Base-by-base conservation (phyloP, 306 rosid genomes). In the Mimosa bimucronata region DNA sequence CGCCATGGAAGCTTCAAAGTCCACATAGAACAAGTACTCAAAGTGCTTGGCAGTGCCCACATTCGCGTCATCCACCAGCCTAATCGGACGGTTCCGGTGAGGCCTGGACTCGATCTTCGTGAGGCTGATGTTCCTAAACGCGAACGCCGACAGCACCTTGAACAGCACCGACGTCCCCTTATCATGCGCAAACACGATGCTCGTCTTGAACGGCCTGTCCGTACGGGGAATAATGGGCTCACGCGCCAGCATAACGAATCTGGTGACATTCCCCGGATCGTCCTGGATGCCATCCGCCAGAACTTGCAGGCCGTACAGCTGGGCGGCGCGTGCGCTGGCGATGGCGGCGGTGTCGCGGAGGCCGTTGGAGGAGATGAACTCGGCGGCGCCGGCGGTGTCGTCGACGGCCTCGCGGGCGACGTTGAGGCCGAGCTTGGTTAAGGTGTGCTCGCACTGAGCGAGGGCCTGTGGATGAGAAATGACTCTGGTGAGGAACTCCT, bases 31-130 rank as follows among this genome's bases (percentile, higher is more conserved):
- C 86, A 95, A 46, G 76, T 95, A 95, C 86, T 92, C 97, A 81
- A 95, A 95, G 70, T 91, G 98, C 87, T 92, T 95, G 5, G 98
- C 98, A 0, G 98, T 95, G 25, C 98, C 98, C n/a, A 90, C 96
- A 50, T 95, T 91, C 0, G 92, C 93, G 6, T 92, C 98, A 62
- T 87, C 97, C 1, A 92, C 97, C 0, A 94, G 84, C 60, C 98
- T 78, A 77, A 94, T 94, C 75, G 98, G 98, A 66, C 94, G 89
- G 91, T 92, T 95, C 6, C 98, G 83, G 71, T 95, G 98, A 0
- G 98, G 98, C 83, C 98, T 41, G 4, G 98, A 91, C 44, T 95
- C 98, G 68, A 95, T 95, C 97, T 95, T 95, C 40, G 98, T 95
- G 84, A 95, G 55, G 69, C 96, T 95, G 1, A 95, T 95, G 87